Evolutionary conservation across 192 early-diverging fungal species (phyloP).

Genomic region (Umbelopsis vinacea): DNA sequence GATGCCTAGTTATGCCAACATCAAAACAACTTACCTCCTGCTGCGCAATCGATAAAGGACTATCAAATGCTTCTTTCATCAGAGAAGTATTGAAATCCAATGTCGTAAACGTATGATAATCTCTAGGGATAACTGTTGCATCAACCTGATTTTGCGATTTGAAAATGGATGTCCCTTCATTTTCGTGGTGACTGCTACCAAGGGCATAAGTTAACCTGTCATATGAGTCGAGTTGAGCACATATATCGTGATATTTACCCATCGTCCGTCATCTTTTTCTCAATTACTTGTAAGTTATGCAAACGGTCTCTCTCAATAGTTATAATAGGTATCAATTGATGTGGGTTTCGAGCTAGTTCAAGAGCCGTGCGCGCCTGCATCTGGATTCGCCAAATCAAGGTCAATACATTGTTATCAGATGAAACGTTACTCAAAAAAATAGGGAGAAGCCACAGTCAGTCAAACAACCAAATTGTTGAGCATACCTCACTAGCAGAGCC

Average conservation of each 20-base stretch:
- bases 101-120: neutral
- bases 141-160: neutral
- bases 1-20: too few relatives aligned
- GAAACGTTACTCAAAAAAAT: neutral
- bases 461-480: neutral
- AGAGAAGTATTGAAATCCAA: neutral
- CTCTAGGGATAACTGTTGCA: neutral
- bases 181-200: neutral
- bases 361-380: neutral
- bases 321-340: neutral
- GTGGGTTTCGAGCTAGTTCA: neutral
- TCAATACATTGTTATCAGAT: neutral
- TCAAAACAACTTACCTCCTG: neutral
- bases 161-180: neutral
- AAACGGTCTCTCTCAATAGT: neutral
- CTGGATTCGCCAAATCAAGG: neutral
- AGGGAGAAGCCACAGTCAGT: neutral
- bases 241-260: neutral
- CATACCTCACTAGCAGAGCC: neutral
- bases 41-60: conserved; percentile 5
- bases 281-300: conserved; percentile 2
- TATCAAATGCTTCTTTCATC: conserved; percentile 3
- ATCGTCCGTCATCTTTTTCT: neutral
- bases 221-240: neutral
- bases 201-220: neutral